A percentile compares a stretch with the other conserved stretches of the same genome.
phyloP scores from a whole-genome alignment of 805 yeast species.

The Candida glaebosa region DNA sequence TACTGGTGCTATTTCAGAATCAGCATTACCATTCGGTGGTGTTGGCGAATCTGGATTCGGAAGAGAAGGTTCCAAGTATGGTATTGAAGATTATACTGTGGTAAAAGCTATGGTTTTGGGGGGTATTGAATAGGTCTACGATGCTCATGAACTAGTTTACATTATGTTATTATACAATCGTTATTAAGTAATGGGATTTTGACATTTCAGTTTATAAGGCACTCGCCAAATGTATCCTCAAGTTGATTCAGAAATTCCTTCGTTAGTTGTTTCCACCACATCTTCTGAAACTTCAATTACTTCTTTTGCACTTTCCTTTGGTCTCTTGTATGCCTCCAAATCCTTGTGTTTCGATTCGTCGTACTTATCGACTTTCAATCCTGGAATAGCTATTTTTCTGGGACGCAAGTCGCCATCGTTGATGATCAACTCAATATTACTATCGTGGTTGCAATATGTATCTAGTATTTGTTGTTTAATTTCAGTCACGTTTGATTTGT shows the following conservation, averaged over 20 bases:
- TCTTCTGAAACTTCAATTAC: slow-evolving; percentile 2
- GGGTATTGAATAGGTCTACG: slow-evolving; percentile 11
- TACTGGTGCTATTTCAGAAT: slow-evolving; percentile 67
- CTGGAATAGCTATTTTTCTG: slow-evolving; percentile 9
- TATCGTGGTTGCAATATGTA: slow-evolving; percentile 15
- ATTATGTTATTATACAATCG: not conserved
- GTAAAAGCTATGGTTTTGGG: slow-evolving; percentile 62
- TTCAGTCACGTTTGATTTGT: slow-evolving; percentile 14
- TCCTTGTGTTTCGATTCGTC: slow-evolving; percentile 9
- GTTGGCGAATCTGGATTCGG: slow-evolving; percentile 67
- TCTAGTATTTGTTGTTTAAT: slow-evolving; percentile 12
- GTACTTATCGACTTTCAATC: slow-evolving; percentile 15
- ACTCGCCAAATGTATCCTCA: no score
- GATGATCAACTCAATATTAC: slow-evolving; percentile 14
- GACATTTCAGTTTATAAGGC: no score
- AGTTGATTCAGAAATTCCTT: no score
- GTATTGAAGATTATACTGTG: slow-evolving; percentile 58
- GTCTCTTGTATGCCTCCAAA: not conserved
- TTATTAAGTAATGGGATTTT: not conserved
- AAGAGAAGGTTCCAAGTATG: slow-evolving; percentile 62
- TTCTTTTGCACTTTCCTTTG: not conserved
- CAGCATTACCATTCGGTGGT: slow-evolving; percentile 60
- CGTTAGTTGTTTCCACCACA: not conserved
- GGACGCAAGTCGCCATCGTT: slow-evolving; percentile 7
- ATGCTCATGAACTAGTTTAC: not conserved